phyloP scores from a whole-genome alignment of 352 stramenopile species.

The Phytophthora hybrid region DNA sequence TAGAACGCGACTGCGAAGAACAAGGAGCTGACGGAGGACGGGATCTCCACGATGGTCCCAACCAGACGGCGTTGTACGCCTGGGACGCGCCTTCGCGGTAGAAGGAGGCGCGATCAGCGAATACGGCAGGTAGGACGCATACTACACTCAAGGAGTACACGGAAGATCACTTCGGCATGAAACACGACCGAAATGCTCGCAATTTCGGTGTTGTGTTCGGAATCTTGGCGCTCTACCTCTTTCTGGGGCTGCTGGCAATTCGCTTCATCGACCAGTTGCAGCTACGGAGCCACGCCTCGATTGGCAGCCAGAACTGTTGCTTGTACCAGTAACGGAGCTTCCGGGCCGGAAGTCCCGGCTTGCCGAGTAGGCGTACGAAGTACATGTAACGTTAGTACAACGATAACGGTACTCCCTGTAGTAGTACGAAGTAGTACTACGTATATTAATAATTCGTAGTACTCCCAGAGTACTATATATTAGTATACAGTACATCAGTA shows the following conservation, averaged over 20 bases:
- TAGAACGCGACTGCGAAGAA: constrained; percentile 51
- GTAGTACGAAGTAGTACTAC: too few relatives aligned
- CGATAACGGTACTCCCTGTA: too few relatives aligned
- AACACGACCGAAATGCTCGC: constrained; percentile 32
- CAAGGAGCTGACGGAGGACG: constrained; percentile 37
- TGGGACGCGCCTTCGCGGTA: constrained; percentile 87
- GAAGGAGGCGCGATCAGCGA: constrained; percentile 63
- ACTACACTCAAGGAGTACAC: constrained; percentile 34
- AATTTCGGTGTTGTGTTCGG: constrained; percentile 44
- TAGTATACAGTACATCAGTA: too few relatives aligned
- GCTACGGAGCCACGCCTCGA: too few relatives aligned
- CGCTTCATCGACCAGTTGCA: too few relatives aligned
- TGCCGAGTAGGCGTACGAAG: too few relatives aligned
- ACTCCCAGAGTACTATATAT: too few relatives aligned
- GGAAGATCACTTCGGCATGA: constrained; percentile 30
- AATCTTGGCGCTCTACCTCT: constrained; percentile 25
- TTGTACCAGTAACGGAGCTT: too few relatives aligned
- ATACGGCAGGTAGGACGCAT: constrained; percentile 71
- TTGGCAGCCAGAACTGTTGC: too few relatives aligned
- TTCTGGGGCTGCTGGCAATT: constrained; percentile 38
- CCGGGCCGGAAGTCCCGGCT: too few relatives aligned
- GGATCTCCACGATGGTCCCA: constrained; percentile 63
- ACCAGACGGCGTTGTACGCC: constrained; percentile 79
- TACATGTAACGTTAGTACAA: too few relatives aligned
- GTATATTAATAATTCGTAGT: too few relatives aligned